Conservation (phyloP, 805 yeast species). For the Teunomyces cretensis region DNA sequence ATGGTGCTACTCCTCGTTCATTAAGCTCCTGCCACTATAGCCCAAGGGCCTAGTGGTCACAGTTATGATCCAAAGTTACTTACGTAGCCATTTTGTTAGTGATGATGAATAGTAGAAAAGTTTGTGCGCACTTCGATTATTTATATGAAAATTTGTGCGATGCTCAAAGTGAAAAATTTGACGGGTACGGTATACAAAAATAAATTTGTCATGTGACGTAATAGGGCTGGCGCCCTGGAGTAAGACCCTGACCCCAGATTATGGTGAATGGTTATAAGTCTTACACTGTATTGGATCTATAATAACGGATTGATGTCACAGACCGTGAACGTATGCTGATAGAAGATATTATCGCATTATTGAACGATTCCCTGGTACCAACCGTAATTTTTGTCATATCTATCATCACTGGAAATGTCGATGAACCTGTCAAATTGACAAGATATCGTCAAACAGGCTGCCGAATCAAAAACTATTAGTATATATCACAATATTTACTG, state of each 20-base stretch:
- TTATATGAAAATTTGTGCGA: background rate
- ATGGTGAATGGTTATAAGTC: no score
- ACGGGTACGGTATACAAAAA: background rate
- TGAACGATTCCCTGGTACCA: no score
- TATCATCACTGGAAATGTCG: no score
- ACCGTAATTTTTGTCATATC: no score
- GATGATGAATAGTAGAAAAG: background rate
- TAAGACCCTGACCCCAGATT: background rate
- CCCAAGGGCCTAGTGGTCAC: conserved; percentile 4
- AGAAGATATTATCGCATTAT: no score
- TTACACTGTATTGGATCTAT: no score
- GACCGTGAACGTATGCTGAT: no score
- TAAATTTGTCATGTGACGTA: background rate
- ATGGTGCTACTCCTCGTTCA: conserved; percentile 1
- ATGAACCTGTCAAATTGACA: no score
- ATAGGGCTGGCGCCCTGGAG: background rate
- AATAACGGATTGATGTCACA: no score
- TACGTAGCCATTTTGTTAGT: conserved; percentile 33
- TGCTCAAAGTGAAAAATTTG: background rate
- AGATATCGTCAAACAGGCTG: no score
- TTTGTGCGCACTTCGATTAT: conserved; percentile 1
- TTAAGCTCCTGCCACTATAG: conserved; percentile 3
- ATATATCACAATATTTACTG: no score
- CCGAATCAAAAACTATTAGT: no score
- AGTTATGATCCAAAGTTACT: conserved; percentile 15